Evolutionary conservation across 2,329 filamentous ascomycete genomes (phyloP).

Genomic region (Monosporascus sp.): DNA sequence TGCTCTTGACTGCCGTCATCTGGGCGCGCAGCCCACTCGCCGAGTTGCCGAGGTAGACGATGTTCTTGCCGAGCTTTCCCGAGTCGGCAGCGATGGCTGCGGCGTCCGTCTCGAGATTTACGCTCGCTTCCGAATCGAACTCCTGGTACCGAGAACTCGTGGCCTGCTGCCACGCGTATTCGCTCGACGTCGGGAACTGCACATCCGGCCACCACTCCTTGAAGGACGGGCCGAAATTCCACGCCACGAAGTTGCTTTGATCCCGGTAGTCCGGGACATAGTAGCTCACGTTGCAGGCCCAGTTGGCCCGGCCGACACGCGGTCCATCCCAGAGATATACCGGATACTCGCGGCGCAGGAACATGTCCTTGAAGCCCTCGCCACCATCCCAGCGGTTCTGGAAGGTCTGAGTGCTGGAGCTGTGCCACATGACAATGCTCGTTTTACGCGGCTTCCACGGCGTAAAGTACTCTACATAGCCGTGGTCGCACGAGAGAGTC

Average conservation of each 20-base stretch:
- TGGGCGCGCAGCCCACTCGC: constrained; percentile 28
- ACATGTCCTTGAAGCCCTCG: constrained; percentile 34
- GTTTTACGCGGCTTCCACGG: constrained; percentile 27
- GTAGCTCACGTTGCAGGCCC: constrained; percentile 24
- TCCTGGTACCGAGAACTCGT: constrained; percentile 30
- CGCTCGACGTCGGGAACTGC: constrained; percentile 27
- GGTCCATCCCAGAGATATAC: constrained; percentile 34
- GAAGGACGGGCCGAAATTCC: constrained; percentile 30
- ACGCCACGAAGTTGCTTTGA: constrained; percentile 28
- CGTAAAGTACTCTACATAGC: constrained; percentile 34
- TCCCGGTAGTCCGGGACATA: constrained; percentile 28
- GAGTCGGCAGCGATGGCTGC: constrained; percentile 29
- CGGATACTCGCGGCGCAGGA: constrained; percentile 29
- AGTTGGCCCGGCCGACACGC: constrained; percentile 30
- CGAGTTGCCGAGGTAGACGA: constrained; percentile 31
- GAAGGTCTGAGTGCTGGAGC: constrained; percentile 30
- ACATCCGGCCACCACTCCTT: constrained; percentile 27
- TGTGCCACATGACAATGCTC: constrained; percentile 34
- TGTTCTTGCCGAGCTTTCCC: constrained; percentile 21
- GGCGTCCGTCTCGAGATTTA: constrained; percentile 26
- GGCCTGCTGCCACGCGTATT: constrained; percentile 28
- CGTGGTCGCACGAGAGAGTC: constrained; percentile 32
- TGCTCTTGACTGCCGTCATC: constrained; percentile 26
- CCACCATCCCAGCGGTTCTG: constrained; percentile 34
- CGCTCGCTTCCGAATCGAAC: constrained; percentile 26